Evolutionary conservation across 371 early-diverging fungal species (phyloP), one percentile per base, ranked within the genome.

Genomic region (Blastocladiella emersonii): DNA sequence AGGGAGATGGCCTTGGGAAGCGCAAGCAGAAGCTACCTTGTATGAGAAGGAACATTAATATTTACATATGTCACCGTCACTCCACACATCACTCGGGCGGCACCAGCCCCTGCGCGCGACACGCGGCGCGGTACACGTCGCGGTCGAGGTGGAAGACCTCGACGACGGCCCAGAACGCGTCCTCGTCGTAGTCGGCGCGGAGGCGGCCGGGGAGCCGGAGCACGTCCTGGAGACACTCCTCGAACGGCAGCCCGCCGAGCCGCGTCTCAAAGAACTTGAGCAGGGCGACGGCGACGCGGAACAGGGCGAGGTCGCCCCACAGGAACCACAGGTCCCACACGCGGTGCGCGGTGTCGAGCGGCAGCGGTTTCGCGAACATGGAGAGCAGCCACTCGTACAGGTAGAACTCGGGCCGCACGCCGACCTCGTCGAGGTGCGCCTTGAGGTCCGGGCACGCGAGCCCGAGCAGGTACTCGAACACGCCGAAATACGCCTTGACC

Each of bases 281-380:
- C 10, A 79, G 74, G 0, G 72, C 72, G 10, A 79, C 57, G 19
- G 75, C 76, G 0, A 78, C 68, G 63, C 74, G 74, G 63, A 79
- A 77, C 12, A 79, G 61, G 23, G 74, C 70, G 25, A 76, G 70
- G 57, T 79, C 79, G 6, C 78, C 78, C 55, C 75, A 72, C 2
- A 79, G 61, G 21, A 79, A 63, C 43, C 72, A 79, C 7, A 77
- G 69, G 57, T 79, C 79, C 76, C 76, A 77, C 34, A 79, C 64
- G 30, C 78, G 64, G 13, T 73, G 63, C 2, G 79, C 76, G 15
- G 76, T 64, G 51, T 76, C 78, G 2, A 77, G 61, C 1, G 79
- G 79, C 30, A 76, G 69, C 32, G 77, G 69, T 13, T 77, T 77
- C 0, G 78, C 64, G 64, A 77, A 79, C 2, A 79, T 56, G 4